phyloP scores from a whole-genome alignment of 2,329 filamentous ascomycete genomes.

The Spiromastix sp. region DNA sequence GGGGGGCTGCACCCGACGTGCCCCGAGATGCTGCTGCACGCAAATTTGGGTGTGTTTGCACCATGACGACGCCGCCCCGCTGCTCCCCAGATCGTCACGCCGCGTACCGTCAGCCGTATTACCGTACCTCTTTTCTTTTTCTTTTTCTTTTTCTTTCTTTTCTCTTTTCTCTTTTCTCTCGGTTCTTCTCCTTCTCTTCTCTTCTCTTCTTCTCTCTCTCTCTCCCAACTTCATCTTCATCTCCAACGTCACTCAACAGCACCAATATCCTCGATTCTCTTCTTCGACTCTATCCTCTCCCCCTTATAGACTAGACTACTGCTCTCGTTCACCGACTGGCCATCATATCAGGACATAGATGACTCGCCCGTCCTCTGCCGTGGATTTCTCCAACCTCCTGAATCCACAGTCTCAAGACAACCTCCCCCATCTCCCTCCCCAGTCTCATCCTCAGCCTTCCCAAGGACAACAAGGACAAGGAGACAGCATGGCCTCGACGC shows the following conservation, averaged over 20 bases:
- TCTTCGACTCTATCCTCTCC: not conserved
- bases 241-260: no score
- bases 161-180: not conserved
- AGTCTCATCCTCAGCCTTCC: constrained; percentile 8
- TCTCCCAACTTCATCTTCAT: not conserved
- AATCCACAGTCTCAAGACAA: constrained; percentile 44
- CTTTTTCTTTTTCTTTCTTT: not conserved
- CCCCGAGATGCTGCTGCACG: no score
- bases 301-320: not conserved
- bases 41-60: no score
- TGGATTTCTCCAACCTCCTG: constrained; percentile 66
- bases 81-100: no score
- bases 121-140: not conserved
- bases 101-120: no score
- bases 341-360: constrained; percentile 43
- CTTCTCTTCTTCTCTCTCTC: not conserved
- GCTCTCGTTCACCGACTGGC: not conserved
- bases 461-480: constrained; percentile 19
- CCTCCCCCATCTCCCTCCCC: constrained; percentile 11
- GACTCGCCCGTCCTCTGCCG: constrained; percentile 62
- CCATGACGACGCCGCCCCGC: no score
- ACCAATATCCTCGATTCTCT: no score
- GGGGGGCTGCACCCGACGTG: no score
- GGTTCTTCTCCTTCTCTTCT: not conserved
- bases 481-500: constrained; percentile 30